Evolutionary conservation across 2,329 filamentous ascomycete species (phyloP).

Genomic region (Aureobasidium subglaciale): DNA sequence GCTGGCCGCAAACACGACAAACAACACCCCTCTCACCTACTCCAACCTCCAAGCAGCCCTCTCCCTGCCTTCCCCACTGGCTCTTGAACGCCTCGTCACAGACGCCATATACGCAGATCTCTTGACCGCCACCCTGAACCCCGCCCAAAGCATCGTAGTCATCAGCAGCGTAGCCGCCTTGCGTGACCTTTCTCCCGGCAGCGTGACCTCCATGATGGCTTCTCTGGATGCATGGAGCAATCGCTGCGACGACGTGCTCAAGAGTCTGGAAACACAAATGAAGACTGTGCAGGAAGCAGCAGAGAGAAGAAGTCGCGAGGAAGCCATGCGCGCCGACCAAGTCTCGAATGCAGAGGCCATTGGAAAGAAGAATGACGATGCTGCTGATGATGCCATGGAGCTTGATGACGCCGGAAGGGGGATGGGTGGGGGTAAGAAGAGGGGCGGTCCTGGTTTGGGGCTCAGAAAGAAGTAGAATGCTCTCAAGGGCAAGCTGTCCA

Average conservation of each 20-base stretch:
- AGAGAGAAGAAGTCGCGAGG: conserved; percentile 34
- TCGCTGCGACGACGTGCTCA: conserved; percentile 69
- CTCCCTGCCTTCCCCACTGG: conserved; percentile 56
- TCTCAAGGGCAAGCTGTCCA: too few relatives aligned
- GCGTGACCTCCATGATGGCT: conserved; percentile 60
- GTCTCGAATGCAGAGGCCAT: conserved; percentile 26
- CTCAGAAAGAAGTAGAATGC: conserved; percentile 1
- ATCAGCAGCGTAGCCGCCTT: conserved; percentile 77
- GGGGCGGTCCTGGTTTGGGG: neutral
- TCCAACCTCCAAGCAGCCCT: conserved; percentile 58
- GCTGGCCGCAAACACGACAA: conserved; percentile 52
- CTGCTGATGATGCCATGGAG: conserved; percentile 27
- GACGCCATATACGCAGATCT: conserved; percentile 81
- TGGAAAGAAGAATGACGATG: conserved; percentile 17
- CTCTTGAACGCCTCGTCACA: conserved; percentile 81
- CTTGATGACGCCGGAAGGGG: conserved; percentile 22
- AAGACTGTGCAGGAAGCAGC: conserved; percentile 50
- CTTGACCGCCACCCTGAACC: conserved; percentile 75
- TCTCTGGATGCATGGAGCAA: conserved; percentile 67
- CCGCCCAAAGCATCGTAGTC: conserved; percentile 63
- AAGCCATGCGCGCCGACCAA: conserved; percentile 35
- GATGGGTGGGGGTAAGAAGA: conserved; percentile 13
- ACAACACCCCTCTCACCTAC: conserved; percentile 61
- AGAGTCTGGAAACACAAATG: conserved; percentile 70
- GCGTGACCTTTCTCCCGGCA: conserved; percentile 72